Conservation (phyloP, 768 basidiomycete genomes). For the Tricholoma terreum region DNA sequence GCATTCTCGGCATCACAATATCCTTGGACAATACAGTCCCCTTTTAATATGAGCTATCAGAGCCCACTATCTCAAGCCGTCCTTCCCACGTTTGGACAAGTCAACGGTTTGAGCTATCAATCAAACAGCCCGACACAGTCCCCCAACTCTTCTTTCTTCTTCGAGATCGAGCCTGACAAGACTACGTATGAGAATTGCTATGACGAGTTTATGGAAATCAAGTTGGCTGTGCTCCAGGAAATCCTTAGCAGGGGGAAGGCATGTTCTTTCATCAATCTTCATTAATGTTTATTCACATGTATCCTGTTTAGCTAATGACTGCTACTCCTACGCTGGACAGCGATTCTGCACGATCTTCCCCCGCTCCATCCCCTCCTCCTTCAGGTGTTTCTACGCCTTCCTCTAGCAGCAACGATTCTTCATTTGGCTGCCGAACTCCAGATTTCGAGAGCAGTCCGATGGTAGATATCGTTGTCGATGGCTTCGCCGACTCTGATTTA, state of each 20-base stretch:
- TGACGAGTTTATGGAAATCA: conserved; percentile 17
- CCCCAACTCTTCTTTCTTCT: conserved; percentile 8
- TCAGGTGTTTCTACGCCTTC: conserved; percentile 5
- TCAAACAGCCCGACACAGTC: conserved; percentile 11
- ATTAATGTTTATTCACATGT: neutral
- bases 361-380: conserved; percentile 3
- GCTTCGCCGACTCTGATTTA: conserved; percentile 1
- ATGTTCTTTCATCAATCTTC: neutral
- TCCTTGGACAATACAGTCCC: conserved; percentile 4
- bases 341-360: neutral
- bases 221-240: conserved; percentile 13
- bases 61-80: neutral
- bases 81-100: conserved; percentile 3
- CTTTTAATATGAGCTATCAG: neutral
- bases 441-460: neutral
- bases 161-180: conserved; percentile 14
- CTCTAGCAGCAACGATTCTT: neutral
- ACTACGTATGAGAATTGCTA: conserved; percentile 13
- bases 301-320: neutral
- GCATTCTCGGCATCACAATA: conserved; percentile 1
- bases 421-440: neutral
- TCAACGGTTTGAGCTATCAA: conserved; percentile 9
- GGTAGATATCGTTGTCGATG: conserved; percentile 6
- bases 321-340: neutral
- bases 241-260: conserved; percentile 5